Evolutionary conservation across 495 filamentous ascomycete species (phyloP).

Genomic region (Trypethelium eluteriae): DNA sequence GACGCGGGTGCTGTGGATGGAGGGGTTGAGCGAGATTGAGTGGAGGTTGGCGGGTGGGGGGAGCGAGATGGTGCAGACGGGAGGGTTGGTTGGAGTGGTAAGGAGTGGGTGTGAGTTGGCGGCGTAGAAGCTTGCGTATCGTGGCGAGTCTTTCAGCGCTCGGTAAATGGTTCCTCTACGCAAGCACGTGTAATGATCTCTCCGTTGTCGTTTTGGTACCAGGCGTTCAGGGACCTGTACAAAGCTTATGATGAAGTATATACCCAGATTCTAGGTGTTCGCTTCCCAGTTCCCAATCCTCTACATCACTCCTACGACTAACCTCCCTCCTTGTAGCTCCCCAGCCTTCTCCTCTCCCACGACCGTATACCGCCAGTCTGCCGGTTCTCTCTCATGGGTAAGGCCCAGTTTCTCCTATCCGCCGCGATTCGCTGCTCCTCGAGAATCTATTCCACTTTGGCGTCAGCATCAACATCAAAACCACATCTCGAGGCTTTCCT

Average conservation of each 20-base stretch:
- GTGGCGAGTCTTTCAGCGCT: not conserved
- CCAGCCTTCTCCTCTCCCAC: not conserved
- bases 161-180: too few species aligned
- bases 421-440: not conserved
- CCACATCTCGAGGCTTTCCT: too few species aligned
- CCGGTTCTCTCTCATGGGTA: not conserved
- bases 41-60: constrained; percentile 83
- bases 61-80: constrained; percentile 83
- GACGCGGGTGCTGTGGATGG: constrained; percentile 83
- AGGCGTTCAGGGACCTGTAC: too few species aligned
- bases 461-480: not conserved
- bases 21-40: constrained; percentile 86
- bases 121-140: constrained; percentile 26
- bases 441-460: not conserved
- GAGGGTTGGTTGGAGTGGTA: constrained; percentile 82
- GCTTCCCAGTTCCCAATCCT: too few species aligned
- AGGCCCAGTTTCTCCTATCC: not conserved
- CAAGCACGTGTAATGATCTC: too few species aligned
- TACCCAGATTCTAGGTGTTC: too few species aligned
- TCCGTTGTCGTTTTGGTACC: too few species aligned
- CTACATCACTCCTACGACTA: too few species aligned
- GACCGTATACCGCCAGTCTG: not conserved
- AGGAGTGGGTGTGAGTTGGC: constrained; percentile 78
- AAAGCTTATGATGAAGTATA: too few species aligned
- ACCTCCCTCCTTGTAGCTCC: too few species aligned